phyloP scores from a whole-genome alignment of 805 yeast species.

The Metschnikowia drakensbergensis region DNA sequence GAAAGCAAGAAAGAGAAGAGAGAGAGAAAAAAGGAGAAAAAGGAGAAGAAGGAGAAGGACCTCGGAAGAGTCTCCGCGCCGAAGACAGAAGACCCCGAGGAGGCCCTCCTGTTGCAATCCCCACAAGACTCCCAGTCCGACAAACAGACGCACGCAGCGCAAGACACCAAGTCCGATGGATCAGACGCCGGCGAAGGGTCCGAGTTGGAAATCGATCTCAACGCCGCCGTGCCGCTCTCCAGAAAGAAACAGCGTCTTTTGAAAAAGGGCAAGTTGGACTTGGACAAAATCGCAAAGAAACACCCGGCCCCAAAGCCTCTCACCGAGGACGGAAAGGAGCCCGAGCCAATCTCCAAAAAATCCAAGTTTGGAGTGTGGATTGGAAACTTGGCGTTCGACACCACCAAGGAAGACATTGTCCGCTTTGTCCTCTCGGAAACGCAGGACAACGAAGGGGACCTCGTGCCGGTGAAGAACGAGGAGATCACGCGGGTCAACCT shows the following conservation, averaged over 20 bases:
- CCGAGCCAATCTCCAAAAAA: conserved; percentile 30
- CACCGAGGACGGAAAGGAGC: conserved; percentile 26
- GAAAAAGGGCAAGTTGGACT: conserved; percentile 74
- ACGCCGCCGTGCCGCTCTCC: conserved; percentile 60
- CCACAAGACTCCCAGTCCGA: too few species aligned
- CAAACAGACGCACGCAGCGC: too few species aligned
- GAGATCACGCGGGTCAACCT: conserved; percentile 75
- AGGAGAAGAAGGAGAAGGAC: conserved; percentile 19
- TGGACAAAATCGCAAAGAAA: conserved; percentile 49
- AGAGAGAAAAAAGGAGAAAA: conserved; percentile 22
- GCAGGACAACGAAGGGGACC: conserved; percentile 27
- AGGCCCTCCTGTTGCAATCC: neutral
- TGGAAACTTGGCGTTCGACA: conserved; percentile 86
- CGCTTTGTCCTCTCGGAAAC: conserved; percentile 65
- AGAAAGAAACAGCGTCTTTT: conserved; percentile 85
- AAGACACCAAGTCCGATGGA: neutral
- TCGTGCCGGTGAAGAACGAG: conserved; percentile 40
- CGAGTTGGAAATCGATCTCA: conserved; percentile 66
- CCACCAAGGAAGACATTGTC: conserved; percentile 67
- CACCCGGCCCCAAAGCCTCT: conserved; percentile 40
- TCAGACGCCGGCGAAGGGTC: neutral
- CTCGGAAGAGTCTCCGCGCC: too few species aligned
- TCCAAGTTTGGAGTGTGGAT: conserved; percentile 84
- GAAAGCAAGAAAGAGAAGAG: conserved; percentile 23
- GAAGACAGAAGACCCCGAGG: too few species aligned